Evolutionary conservation across 768 basidiomycete genomes (phyloP).

Genomic region (Glaciozyma martinii): DNA sequence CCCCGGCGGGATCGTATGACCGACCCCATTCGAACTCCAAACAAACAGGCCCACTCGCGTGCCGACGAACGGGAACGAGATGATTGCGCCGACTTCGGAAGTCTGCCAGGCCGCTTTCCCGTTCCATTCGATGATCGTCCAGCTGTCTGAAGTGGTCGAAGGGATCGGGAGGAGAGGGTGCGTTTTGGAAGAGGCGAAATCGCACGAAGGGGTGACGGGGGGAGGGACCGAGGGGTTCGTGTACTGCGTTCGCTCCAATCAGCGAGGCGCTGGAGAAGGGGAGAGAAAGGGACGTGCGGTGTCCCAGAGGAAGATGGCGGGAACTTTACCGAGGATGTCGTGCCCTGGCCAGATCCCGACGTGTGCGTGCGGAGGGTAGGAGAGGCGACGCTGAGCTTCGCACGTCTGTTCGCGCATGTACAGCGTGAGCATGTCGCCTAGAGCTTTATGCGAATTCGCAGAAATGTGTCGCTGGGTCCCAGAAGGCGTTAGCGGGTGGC

Average conservation of each 20-base stretch:
- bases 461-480: slow-evolving; percentile 18
- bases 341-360: neutral
- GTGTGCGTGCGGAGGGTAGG: neutral
- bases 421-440: slow-evolving; percentile 17
- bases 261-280: too few relatives aligned
- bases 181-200: neutral
- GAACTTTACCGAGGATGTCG: neutral
- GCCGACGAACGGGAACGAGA: neutral
- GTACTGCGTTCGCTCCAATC: neutral
- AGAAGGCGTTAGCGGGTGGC: neutral
- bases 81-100: neutral
- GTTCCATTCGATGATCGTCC: slow-evolving; percentile 17
- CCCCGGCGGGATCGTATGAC: neutral
- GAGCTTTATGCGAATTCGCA: neutral
- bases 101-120: slow-evolving; percentile 1
- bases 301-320: neutral
- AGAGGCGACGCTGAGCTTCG: neutral
- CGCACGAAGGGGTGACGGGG: slow-evolving; percentile 1
- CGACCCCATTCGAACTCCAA: neutral
- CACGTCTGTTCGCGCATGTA: slow-evolving; percentile 21
- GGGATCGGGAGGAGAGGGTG: neutral
- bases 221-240: neutral
- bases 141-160: neutral
- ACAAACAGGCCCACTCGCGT: slow-evolving; percentile 3
- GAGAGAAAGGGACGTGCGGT: neutral